Evolutionary conservation across 768 basidiomycete genomes (phyloP), one percentile per base, ranked within the genome.

Genomic region (Coprinopsis strossmayeri): DNA sequence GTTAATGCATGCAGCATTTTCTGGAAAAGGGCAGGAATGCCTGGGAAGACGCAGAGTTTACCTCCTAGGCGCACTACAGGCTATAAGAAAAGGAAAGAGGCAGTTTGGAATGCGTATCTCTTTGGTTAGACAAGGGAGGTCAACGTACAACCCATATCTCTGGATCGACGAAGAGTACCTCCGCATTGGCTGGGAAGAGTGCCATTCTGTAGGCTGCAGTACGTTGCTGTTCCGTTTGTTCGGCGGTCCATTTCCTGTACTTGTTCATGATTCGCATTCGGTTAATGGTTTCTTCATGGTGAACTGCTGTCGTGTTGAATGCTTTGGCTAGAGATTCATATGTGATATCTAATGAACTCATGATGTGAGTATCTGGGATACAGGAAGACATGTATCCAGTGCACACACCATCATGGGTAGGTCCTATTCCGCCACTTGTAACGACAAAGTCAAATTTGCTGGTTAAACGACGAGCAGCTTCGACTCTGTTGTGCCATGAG

Each of bases 31-130:
- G 72, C 66, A 0, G 94, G 94, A 38, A 96, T 90, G 25, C 94
- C 94, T 0, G 94, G 94, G 66, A 97, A 84, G 23, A 97, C 72
- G 65, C 91, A 95, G 13, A 96, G 72, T 67, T 89, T 94, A 20
- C 87, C 86, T 56, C 79, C 79, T 2, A 96, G 71, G 15, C 91
- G 76, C 0, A 95, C 82, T 11, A 96, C 89, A 21, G 93, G 93
- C 87, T 90, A 56, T 26, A 39, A 1, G 48, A 45, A 5, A 53
- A 34, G 17, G 20, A 1, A 3, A 13, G 1, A 9, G 2, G 41
- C 25, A 48, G n/a, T 18, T 17, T 15, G 13, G 10, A 21, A 24
- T 15, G 20, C 35, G 18, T 42, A n/a, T n/a, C n/a, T n/a, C n/a
- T n/a, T 32, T 32, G 30, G 30, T 32, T 7, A 32, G 9, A 46